A percentile compares a stretch with the other conserved stretches of the same genome.
Evolutionary conservation across 2,329 filamentous ascomycete genomes (phyloP).

Genomic region (Incumbomyces delicatus): DNA sequence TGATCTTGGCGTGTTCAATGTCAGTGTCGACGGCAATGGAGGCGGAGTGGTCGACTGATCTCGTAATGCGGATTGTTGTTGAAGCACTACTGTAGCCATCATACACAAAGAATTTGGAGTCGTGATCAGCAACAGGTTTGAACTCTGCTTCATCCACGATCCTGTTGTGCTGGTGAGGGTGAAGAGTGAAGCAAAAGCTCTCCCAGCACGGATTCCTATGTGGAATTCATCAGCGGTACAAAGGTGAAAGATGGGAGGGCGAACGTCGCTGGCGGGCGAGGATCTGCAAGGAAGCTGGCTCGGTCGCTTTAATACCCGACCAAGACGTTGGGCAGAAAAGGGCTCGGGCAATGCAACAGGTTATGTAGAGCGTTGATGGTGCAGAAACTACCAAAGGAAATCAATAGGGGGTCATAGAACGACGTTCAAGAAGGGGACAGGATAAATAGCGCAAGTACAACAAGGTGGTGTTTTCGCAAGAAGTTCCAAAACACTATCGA

Average conservation of each 20-base stretch:
- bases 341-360: neutral
- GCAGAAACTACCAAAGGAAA: neutral
- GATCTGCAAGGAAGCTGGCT: no score
- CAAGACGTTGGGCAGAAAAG: neutral
- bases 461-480: conserved; percentile 1
- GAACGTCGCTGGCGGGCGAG: no score
- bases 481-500: neutral
- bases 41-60: conserved; percentile 41
- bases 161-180: neutral
- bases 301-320: neutral
- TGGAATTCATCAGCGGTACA: neutral
- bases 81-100: conserved; percentile 40
- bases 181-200: neutral
- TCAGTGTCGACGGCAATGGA: conserved; percentile 41
- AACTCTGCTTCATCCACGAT: conserved; percentile 4
- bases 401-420: neutral
- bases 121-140: conserved; percentile 2
- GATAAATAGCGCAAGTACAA: neutral
- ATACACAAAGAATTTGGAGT: neutral
- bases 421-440: conserved; percentile 1
- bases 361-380: neutral
- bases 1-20: conserved; percentile 47
- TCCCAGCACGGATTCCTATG: neutral
- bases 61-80: conserved; percentile 33
- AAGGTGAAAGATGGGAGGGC: no score